A percentile compares a stretch with the other conserved stretches of the same genome.
phyloP scores from a whole-genome alignment of 805 yeast genomes.

The Yamadazyma philogaea region DNA sequence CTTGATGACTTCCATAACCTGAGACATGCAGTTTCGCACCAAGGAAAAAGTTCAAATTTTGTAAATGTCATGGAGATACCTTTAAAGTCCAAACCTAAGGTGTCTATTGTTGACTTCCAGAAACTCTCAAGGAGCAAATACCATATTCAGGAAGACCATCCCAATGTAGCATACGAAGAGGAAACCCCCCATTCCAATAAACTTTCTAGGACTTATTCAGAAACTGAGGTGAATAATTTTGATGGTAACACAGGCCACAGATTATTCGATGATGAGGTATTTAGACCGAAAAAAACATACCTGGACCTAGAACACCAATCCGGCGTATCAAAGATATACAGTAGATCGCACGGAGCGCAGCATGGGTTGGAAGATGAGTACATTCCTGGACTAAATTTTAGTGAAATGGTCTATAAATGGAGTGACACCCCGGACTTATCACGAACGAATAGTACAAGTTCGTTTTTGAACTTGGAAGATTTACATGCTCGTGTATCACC shows the following conservation, averaged over 20 bases:
- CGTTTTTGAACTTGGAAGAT: constrained; percentile 39
- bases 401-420: constrained; percentile 49
- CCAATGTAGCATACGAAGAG: neutral
- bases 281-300: constrained; percentile 36
- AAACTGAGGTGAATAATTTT: constrained; percentile 60
- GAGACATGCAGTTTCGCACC: constrained; percentile 3
- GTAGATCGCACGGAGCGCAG: constrained; percentile 30
- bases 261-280: constrained; percentile 50
- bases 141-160: constrained; percentile 12
- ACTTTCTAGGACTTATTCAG: constrained; percentile 59
- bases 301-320: constrained; percentile 1
- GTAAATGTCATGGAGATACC: constrained; percentile 34
- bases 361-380: constrained; percentile 72
- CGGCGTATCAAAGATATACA: constrained; percentile 23
- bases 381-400: constrained; percentile 66
- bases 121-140: constrained; percentile 19
- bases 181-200: constrained; percentile 19
- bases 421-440: constrained; percentile 18
- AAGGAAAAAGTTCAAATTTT: constrained; percentile 1
- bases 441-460: constrained; percentile 25
- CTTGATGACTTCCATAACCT: constrained; percentile 1
- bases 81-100: constrained; percentile 38
- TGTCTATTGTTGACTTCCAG: constrained; percentile 29
- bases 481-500: constrained; percentile 45
- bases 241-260: constrained; percentile 53